Conservation (phyloP, 2,329 filamentous ascomycete species). For the Colletotrichum eleusines region DNA sequence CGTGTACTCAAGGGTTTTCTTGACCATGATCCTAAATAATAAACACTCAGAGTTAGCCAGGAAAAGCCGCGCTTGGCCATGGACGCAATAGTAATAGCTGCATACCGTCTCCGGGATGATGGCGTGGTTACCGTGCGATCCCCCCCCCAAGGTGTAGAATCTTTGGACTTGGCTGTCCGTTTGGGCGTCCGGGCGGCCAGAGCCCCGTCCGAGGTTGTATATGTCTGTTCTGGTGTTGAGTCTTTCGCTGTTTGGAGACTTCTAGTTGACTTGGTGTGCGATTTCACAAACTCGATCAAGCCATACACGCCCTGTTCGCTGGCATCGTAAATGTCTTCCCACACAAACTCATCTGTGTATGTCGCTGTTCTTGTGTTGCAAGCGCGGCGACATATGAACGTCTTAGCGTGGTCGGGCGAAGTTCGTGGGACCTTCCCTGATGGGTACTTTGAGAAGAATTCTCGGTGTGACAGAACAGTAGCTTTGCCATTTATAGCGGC, state of each 20-base stretch:
- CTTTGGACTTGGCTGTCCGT: constrained; percentile 41
- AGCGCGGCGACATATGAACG: constrained; percentile 89
- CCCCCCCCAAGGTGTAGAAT: constrained; percentile 32
- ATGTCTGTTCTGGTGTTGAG: constrained; percentile 48
- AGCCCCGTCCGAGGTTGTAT: constrained; percentile 47
- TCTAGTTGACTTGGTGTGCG: constrained; percentile 78
- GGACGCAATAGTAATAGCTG: too few species aligned
- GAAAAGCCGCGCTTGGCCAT: neutral
- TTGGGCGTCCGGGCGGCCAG: constrained; percentile 43
- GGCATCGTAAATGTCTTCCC: constrained; percentile 87
- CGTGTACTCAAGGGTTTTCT: constrained; percentile 94
- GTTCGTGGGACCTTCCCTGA: constrained; percentile 79
- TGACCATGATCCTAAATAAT: constrained; percentile 70
- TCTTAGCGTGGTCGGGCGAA: constrained; percentile 82
- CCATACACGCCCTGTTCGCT: constrained; percentile 72
- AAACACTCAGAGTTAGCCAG: neutral
- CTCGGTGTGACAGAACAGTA: constrained; percentile 77
- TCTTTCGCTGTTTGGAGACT: constrained; percentile 54
- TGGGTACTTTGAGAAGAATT: constrained; percentile 78
- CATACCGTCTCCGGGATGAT: constrained; percentile 67
- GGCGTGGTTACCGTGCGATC: constrained; percentile 47
- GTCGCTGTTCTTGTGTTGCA: constrained; percentile 90
- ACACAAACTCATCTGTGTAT: constrained; percentile 92
- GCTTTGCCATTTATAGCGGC: constrained; percentile 93
- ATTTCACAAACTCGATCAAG: constrained; percentile 76